Percentiles rank a stretch among this genome's conserved stretches.
phyloP scores from a whole-genome alignment of 352 stramenopile genomes.

The Paralagenidium karlingii region DNA sequence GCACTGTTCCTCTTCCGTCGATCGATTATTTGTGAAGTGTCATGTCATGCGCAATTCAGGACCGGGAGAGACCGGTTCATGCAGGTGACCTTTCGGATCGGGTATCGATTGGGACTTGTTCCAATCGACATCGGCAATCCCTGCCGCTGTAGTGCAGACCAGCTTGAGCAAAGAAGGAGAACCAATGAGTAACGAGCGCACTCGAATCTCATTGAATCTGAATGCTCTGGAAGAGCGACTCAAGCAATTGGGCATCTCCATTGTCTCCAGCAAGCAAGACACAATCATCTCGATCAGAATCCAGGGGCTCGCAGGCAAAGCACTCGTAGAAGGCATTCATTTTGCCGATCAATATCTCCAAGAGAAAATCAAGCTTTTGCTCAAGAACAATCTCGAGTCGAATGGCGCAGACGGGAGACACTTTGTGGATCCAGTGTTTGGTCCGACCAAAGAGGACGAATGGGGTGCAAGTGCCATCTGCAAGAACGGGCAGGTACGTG shows the following conservation, averaged over 20 bases:
- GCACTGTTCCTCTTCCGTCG: too few relatives aligned
- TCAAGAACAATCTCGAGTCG: constrained; percentile 46
- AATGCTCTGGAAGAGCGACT: constrained; percentile 61
- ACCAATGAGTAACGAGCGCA: not conserved
- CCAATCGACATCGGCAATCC: too few relatives aligned
- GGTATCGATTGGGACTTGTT: too few relatives aligned
- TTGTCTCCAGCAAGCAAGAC: constrained; percentile 63
- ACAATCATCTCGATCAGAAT: constrained; percentile 69
- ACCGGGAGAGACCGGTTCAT: too few relatives aligned
- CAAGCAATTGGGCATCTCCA: constrained; percentile 58
- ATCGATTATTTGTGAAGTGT: too few relatives aligned
- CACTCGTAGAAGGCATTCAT: constrained; percentile 32
- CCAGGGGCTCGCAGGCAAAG: constrained; percentile 47
- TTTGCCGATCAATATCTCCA: constrained; percentile 62
- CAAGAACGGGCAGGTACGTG: constrained; percentile 26
- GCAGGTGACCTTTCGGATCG: too few relatives aligned
- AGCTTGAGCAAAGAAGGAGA: not conserved
- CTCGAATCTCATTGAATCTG: constrained; percentile 14
- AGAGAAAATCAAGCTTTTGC: constrained; percentile 53
- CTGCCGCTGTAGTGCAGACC: too few relatives aligned
- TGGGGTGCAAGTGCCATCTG: constrained; percentile 54
- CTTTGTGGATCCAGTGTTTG: constrained; percentile 78
- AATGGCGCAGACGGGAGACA: too few relatives aligned
- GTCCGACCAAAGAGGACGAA: constrained; percentile 33
- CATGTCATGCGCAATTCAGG: too few relatives aligned